phyloP scores from a whole-genome alignment of 202 grass and related monocot genomes.

The Digitaria exilis region DNA sequence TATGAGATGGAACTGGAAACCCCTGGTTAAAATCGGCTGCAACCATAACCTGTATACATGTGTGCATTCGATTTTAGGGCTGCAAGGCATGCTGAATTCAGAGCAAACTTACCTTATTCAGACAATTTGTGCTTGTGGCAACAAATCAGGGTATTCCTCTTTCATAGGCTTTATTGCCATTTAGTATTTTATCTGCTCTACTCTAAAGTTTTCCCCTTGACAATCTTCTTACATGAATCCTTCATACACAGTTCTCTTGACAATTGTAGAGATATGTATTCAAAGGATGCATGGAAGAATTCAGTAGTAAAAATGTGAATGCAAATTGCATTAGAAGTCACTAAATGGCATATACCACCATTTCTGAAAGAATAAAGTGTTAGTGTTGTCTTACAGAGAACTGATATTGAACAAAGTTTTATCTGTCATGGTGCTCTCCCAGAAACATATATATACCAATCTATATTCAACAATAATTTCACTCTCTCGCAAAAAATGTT shows the following conservation, averaged over 20 bases:
- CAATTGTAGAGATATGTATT: background rate
- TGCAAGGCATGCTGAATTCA: no score
- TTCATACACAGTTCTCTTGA: no score
- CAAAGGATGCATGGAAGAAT: background rate
- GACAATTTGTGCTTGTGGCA: no score
- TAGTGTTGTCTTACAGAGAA: background rate
- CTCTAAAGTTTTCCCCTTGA: no score
- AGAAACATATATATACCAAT: background rate
- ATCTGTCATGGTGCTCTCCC: background rate
- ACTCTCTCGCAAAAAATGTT: background rate
- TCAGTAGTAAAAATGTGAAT: background rate
- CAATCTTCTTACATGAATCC: no score
- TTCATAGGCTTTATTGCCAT: no score
- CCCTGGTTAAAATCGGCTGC: background rate
- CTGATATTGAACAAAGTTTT: background rate
- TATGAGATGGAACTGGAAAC: background rate
- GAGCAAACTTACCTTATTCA: no score
- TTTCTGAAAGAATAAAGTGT: background rate
- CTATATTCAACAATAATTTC: background rate
- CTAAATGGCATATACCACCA: background rate
- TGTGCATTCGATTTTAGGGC: no score
- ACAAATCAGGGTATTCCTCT: no score
- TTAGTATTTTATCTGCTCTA: no score
- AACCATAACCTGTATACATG: background rate
- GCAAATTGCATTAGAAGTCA: background rate